phyloP scores from a whole-genome alignment of 352 stramenopile genomes.

The Phytopythium vexans region DNA sequence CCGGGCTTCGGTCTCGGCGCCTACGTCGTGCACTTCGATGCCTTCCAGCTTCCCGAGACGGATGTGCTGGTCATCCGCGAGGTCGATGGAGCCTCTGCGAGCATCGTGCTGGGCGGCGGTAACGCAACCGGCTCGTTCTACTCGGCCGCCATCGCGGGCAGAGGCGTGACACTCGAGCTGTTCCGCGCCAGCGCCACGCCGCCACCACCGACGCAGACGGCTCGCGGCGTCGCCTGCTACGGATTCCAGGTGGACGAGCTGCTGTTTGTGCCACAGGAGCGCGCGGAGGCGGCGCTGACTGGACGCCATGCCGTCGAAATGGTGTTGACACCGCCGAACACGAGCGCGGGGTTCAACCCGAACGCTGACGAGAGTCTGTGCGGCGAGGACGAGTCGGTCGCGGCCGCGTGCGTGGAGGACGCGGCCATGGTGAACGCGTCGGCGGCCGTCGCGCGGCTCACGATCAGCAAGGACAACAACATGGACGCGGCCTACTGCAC shows the following conservation, averaged over 20 bases:
- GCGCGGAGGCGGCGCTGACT: slow-evolving; percentile 17
- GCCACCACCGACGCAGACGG: slow-evolving; percentile 3
- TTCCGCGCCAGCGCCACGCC: slow-evolving; percentile 13
- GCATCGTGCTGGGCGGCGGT: slow-evolving; percentile 27
- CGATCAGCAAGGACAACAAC: slow-evolving; percentile 59
- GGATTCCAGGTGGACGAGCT: slow-evolving; percentile 52
- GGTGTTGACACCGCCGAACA: slow-evolving; percentile 9
- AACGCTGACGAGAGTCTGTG: slow-evolving; percentile 62
- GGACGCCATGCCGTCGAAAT: slow-evolving; percentile 6
- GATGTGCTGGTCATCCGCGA: slow-evolving; percentile 45
- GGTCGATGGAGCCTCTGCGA: slow-evolving; percentile 13
- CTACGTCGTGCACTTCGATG: slow-evolving; percentile 58
- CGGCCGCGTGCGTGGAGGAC: slow-evolving; percentile 53
- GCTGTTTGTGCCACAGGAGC: slow-evolving; percentile 36
- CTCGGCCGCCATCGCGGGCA: slow-evolving; percentile 37
- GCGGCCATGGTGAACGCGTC: slow-evolving; percentile 40
- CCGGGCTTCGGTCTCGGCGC: slow-evolving; percentile 44
- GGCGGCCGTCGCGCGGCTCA: slow-evolving; percentile 51
- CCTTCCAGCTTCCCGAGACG: slow-evolving; percentile 43
- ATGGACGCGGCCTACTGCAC: slow-evolving; percentile 66
- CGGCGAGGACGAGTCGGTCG: slow-evolving; percentile 59
- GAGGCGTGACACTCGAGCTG: slow-evolving; percentile 47
- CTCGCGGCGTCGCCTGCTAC: slow-evolving; percentile 18
- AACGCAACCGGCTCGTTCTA: slow-evolving; percentile 59
- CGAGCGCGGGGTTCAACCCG: slow-evolving; percentile 8